Evolutionary conservation across 1,139 yeast species (phyloP), one percentile per base, ranked within the genome.

Genomic region (Pneumocystis wakefieldiae): DNA sequence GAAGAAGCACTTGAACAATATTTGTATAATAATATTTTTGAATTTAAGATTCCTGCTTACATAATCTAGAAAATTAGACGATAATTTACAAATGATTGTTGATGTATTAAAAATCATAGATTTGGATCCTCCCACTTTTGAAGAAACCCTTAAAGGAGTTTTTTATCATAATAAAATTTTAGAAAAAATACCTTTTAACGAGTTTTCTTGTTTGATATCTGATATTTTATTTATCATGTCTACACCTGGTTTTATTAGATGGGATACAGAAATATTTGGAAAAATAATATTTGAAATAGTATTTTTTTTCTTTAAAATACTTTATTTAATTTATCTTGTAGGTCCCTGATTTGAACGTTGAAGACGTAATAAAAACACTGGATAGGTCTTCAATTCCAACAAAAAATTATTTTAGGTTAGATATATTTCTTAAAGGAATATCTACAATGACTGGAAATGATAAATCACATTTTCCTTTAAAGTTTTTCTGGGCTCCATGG

Each of bases 401-500:
- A 15, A 24, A 10, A 48, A 19, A 48, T 48, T 24, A 48, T 12
- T 48, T 48, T 24, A 48, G 7, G 15, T 19, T 48, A 48, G 55
- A 19, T 24, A 48, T 15, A 1, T 48, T 48, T 48, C 29, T 48
- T 12, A 48, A 48, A 12, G 55, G 55, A 24, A 24, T 48, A 8
- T 19, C 28, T 19, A 29, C 15, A 19, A 48, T 48, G 15, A 19
- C 7, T 48, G 28, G 24, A 48, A 48, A 48, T 48, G 32, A 48
- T 48, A 48, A 62, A 17, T 37, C n/a, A 10, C 17, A 17, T 12
- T 36, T 65, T 24, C 64, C 67, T 7, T 41, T 65, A 3, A 63
- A 61, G n/a, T 60, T 62, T 28, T 59, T 64, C 24, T 64, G 66
- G 67, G 59, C 59, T 7, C 39, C 60, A n/a, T 65, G 67, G 67